These are phyloP conservation scores for Aspergillus japonicus DNA, from an alignment of 2,329 filamentous ascomycete genomes.

Conservation along the genomic window DNA sequence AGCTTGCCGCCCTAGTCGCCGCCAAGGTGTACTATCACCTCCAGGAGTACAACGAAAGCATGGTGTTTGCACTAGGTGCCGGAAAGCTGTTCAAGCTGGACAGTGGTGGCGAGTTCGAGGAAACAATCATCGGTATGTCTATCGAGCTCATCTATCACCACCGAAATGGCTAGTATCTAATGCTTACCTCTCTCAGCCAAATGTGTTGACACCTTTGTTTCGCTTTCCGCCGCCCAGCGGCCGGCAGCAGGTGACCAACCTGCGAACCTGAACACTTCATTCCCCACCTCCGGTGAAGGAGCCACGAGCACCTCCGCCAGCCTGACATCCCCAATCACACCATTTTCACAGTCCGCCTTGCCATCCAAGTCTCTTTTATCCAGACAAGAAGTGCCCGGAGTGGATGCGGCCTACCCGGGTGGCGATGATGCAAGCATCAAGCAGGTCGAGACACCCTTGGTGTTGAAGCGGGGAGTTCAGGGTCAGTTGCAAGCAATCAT, in stretches of 20 bases:
- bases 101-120: conserved; percentile 89
- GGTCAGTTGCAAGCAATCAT: conserved; percentile 79
- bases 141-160: neutral
- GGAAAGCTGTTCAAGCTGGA: conserved; percentile 95
- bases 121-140: conserved; percentile 80
- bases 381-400: conserved; percentile 65
- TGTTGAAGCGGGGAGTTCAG: conserved; percentile 71
- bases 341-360: conserved; percentile 89
- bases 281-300: conserved; percentile 66
- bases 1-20: conserved; percentile 88
- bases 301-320: conserved; percentile 63
- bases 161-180: neutral
- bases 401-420: conserved; percentile 56
- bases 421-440: conserved; percentile 56
- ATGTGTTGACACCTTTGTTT: conserved; percentile 97
- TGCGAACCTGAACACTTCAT: conserved; percentile 76
- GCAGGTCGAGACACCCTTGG: conserved; percentile 59
- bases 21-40: conserved; percentile 99
- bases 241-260: conserved; percentile 53
- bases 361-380: conserved; percentile 96
- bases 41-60: conserved; percentile 98
- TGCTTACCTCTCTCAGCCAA: conserved; percentile 57
- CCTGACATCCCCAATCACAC: conserved; percentile 83
- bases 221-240: conserved; percentile 63
- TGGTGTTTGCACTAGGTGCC: conserved; percentile 93